A percentile compares a stretch with the other conserved stretches of the same genome.
Conservation (phyloP, 2,329 filamentous ascomycete genomes). For the Metarhizium humberi region DNA sequence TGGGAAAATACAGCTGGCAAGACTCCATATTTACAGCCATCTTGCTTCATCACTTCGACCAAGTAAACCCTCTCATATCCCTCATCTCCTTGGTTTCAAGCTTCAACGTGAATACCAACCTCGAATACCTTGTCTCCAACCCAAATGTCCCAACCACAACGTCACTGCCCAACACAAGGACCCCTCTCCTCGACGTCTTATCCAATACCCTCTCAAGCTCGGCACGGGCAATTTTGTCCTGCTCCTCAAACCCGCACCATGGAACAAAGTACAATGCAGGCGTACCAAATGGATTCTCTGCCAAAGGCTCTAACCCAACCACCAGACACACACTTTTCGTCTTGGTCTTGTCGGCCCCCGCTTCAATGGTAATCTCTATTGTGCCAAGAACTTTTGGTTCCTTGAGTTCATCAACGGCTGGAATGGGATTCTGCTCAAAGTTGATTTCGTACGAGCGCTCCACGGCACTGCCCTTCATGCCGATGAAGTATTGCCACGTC, state of each 20-base stretch:
- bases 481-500: conserved; percentile 15
- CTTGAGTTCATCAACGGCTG: too few relatives aligned
- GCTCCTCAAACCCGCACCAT: conserved; percentile 18
- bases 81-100: conserved; percentile 6
- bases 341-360: too few relatives aligned
- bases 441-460: conserved; percentile 16
- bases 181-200: conserved; percentile 2
- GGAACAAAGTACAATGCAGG: too few relatives aligned
- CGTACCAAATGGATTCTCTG: too few relatives aligned
- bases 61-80: conserved; percentile 10
- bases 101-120: conserved; percentile 13
- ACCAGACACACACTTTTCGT: too few relatives aligned
- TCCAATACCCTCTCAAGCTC: conserved; percentile 9
- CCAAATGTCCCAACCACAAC: neutral
- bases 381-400: too few relatives aligned
- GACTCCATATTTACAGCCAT: neutral
- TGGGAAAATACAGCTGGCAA: too few relatives aligned
- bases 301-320: too few relatives aligned
- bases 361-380: too few relatives aligned
- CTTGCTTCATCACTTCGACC: neutral
- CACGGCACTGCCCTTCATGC: neutral
- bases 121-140: conserved; percentile 9
- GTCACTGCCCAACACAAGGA: neutral
- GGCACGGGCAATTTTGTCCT: conserved; percentile 8
- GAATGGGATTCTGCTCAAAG: conserved; percentile 8